Percentiles rank a stretch among this genome's conserved stretches.
Evolutionary conservation across 495 filamentous ascomycete species (phyloP).

Genomic region (Tuber brumale): DNA sequence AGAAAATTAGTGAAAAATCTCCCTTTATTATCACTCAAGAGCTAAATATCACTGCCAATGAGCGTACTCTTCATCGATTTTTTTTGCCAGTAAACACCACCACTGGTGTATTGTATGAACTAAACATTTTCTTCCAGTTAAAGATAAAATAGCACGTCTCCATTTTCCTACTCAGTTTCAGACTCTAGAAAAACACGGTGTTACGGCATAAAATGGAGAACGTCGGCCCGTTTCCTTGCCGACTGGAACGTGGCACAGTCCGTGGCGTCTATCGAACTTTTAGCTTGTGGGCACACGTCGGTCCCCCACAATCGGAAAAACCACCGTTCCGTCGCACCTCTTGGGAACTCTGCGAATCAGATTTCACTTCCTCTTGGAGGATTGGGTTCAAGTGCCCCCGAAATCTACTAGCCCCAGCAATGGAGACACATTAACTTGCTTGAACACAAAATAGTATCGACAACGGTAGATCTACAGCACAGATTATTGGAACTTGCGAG

Average conservation of each 20-base stretch:
- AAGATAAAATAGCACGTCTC: too few species aligned
- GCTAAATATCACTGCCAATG: too few species aligned
- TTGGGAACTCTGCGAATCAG: not conserved
- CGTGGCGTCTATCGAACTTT: not conserved
- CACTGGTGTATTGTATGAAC: too few species aligned
- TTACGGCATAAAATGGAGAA: not conserved
- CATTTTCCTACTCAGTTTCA: too few species aligned
- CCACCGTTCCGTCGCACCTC: not conserved
- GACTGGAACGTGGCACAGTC: not conserved
- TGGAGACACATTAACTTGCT: not conserved
- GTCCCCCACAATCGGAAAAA: not conserved
- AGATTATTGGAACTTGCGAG: not conserved
- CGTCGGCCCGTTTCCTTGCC: not conserved
- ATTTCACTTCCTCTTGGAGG: not conserved
- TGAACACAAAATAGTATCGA: not conserved
- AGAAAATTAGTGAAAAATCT: too few species aligned
- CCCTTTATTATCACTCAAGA: too few species aligned
- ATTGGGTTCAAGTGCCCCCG: not conserved
- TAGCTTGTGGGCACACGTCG: not conserved
- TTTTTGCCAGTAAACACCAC: too few species aligned
- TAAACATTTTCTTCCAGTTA: too few species aligned
- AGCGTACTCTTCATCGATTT: too few species aligned
- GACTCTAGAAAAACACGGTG: not conserved
- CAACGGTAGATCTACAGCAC: not conserved
- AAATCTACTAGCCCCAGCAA: not conserved